These are phyloP conservation scores for Solanum tarapatanum DNA, from an alignment of 257 asterid species.

Conservation along the genomic window DNA sequence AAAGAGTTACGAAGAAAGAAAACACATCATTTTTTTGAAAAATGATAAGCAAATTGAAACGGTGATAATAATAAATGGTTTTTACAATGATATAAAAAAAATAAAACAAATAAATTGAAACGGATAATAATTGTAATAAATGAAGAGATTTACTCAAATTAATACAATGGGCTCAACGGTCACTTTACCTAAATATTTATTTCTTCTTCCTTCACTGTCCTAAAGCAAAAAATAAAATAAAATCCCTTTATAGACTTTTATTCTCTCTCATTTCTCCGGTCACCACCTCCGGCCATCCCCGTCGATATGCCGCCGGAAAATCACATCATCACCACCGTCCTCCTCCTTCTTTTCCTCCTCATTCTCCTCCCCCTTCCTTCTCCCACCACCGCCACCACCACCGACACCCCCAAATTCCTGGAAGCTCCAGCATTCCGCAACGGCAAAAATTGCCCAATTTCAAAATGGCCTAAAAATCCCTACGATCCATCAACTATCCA, in stretches of 20 bases:
- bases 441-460: conserved; percentile 38
- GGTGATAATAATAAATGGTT: not conserved
- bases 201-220: not conserved
- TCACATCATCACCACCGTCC: conserved; percentile 8
- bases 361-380: not conserved
- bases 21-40: no score
- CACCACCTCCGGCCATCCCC: not conserved
- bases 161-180: conserved; percentile 20
- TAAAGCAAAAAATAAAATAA: not conserved
- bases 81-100: not conserved
- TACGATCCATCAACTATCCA: conserved; percentile 40
- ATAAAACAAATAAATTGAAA: not conserved
- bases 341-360: conserved; percentile 2
- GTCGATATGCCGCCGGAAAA: conserved; percentile 5
- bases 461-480: conserved; percentile 18
- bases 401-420: conserved; percentile 37
- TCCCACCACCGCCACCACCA: conserved; percentile 9
- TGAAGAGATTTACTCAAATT: not conserved
- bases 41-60: not conserved
- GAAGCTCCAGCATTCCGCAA: conserved; percentile 91
- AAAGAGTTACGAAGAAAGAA: no score
- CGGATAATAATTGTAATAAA: not conserved
- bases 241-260: not conserved
- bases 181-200: not conserved
- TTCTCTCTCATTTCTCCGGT: not conserved